Evolutionary conservation across 108 stramenopile genomes (phyloP).

Genomic region (Licmophora abbreviata): DNA sequence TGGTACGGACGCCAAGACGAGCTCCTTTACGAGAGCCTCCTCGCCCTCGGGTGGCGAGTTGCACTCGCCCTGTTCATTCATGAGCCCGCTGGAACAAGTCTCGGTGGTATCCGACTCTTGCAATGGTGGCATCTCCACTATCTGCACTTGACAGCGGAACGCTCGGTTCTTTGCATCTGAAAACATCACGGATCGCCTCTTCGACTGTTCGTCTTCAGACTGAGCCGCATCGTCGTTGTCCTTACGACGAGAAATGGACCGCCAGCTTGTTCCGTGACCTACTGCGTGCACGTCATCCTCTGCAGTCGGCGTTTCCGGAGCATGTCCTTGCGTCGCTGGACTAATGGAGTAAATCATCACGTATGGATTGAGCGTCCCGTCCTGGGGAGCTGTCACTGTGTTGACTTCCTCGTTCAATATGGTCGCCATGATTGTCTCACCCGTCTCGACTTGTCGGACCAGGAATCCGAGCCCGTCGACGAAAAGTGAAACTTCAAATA

Average conservation of each 20-base stretch:
- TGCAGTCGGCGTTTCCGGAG: not conserved
- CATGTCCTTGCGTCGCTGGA: not conserved
- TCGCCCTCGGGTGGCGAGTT: not conserved
- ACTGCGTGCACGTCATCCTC: not conserved
- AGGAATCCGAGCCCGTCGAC: constrained; percentile 49
- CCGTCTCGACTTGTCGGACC: constrained; percentile 45
- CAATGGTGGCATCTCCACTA: too few relatives aligned
- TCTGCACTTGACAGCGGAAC: constrained; percentile 40
- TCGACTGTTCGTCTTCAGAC: too few relatives aligned
- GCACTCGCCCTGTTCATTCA: not conserved
- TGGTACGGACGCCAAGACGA: constrained; percentile 31
- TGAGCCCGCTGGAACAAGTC: too few relatives aligned
- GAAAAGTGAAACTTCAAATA: constrained; percentile 55
- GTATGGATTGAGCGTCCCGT: not conserved
- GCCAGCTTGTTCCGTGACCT: constrained; percentile 2
- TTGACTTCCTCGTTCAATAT: constrained; percentile 22
- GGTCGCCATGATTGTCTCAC: constrained; percentile 26
- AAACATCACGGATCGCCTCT: constrained; percentile 24
- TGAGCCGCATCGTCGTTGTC: not conserved
- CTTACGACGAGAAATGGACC: not conserved
- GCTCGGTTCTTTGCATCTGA: constrained; percentile 43
- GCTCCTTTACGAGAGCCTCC: constrained; percentile 6
- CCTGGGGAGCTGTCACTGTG: not conserved
- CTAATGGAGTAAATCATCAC: not conserved
- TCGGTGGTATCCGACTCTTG: too few relatives aligned